phyloP scores from a whole-genome alignment of 257 asterid species.

The Eucommia ulmoides region DNA sequence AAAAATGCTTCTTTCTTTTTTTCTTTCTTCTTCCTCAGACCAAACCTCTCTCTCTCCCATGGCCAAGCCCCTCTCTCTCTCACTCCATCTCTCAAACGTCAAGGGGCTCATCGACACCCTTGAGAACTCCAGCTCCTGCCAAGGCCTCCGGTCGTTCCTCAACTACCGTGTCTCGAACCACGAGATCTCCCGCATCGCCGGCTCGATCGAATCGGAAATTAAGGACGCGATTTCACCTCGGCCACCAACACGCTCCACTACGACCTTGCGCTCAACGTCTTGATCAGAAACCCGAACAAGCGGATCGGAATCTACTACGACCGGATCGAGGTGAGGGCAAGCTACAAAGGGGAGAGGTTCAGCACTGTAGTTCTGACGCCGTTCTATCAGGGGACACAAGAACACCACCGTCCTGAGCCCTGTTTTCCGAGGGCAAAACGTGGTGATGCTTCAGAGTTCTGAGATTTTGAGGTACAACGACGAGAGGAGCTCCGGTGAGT shows the following conservation, averaged over 20 bases:
- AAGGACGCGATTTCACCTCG: conserved; percentile 25
- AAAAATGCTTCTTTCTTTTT: too few relatives aligned
- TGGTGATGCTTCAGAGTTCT: too few relatives aligned
- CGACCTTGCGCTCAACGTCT: conserved; percentile 47
- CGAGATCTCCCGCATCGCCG: conserved; percentile 45
- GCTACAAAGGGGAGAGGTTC: conserved; percentile 46
- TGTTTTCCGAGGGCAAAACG: too few relatives aligned
- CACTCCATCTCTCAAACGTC: conserved; percentile 33
- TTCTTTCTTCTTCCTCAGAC: too few relatives aligned
- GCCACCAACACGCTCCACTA: conserved; percentile 41
- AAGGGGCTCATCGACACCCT: conserved; percentile 23
- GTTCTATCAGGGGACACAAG: conserved; percentile 58
- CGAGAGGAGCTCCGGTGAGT: too few relatives aligned
- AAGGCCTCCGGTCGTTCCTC: conserved; percentile 36
- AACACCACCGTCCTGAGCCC: too few relatives aligned
- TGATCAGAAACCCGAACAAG: conserved; percentile 69
- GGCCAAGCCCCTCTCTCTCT: too few relatives aligned
- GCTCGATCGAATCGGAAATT: conserved; percentile 42
- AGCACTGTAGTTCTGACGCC: conserved; percentile 12
- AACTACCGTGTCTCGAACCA: conserved; percentile 31
- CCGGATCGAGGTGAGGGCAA: conserved; percentile 48
- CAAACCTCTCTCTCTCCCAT: too few relatives aligned
- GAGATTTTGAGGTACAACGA: too few relatives aligned
- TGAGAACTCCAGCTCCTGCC: conserved; percentile 22
- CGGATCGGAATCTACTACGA: conserved; percentile 86